These are phyloP conservation scores for Gaeumannomyces tritici DNA, from an alignment of 2,329 filamentous ascomycete genomes.

Conservation along the genomic window DNA sequence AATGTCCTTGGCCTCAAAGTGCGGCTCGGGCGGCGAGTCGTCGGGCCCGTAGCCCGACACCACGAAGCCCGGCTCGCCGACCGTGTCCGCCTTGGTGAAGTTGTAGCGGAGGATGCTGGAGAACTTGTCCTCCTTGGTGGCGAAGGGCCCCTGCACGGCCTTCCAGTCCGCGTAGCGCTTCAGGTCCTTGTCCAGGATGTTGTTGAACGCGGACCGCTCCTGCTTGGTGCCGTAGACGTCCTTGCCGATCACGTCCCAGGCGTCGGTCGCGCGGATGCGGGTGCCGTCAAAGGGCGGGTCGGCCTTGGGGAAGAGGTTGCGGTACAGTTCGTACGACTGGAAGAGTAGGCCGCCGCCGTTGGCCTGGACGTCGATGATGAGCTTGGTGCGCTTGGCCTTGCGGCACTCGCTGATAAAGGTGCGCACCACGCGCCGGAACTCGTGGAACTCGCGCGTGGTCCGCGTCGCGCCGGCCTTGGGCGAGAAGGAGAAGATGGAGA, in stretches of 20 bases:
- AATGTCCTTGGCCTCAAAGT: conserved; percentile 9
- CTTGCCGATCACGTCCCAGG: neutral
- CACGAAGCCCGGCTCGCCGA: conserved; percentile 6
- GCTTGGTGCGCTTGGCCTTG: conserved; percentile 44
- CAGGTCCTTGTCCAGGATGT: neutral
- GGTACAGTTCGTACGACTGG: conserved; percentile 54
- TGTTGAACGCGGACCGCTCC: conserved; percentile 2
- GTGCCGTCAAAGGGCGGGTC: conserved; percentile 9
- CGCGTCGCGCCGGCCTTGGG: conserved; percentile 9
- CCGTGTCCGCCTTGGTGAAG: conserved; percentile 8
- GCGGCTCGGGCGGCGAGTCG: conserved; percentile 1
- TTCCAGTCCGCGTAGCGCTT: neutral
- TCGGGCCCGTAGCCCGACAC: conserved; percentile 4
- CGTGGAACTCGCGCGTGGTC: conserved; percentile 21
- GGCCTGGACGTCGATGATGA: conserved; percentile 48
- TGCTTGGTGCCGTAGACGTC: neutral
- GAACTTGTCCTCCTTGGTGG: neutral
- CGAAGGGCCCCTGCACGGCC: neutral
- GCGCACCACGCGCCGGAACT: conserved; percentile 23
- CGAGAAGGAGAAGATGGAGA: conserved; percentile 15
- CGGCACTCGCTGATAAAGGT: conserved; percentile 25
- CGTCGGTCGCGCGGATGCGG: conserved; percentile 1
- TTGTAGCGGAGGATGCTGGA: conserved; percentile 6
- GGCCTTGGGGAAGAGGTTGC: conserved; percentile 38
- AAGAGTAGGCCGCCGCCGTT: conserved; percentile 51